phyloP scores from a whole-genome alignment of 1,139 yeast genomes.

The Kurtzmaniella quercitrusa region DNA sequence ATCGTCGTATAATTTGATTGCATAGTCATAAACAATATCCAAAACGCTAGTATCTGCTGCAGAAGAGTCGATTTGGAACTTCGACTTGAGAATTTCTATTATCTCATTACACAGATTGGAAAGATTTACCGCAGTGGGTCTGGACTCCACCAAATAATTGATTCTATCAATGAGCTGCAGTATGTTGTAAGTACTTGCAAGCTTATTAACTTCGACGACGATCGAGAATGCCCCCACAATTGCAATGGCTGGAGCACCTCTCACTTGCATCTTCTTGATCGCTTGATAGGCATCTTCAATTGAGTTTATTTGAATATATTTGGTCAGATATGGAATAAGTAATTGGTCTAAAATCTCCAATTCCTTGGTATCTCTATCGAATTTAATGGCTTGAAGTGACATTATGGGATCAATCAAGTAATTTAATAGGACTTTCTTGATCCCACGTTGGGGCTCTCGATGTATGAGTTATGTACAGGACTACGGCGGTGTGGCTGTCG shows the following conservation, averaged over 20 bases:
- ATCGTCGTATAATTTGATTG: constrained; percentile 61
- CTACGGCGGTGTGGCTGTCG: neutral
- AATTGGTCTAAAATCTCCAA: constrained; percentile 78
- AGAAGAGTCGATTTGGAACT: constrained; percentile 10
- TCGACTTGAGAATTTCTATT: constrained; percentile 28
- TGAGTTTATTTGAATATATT: constrained; percentile 55
- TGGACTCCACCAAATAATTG: constrained; percentile 65
- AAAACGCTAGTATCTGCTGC: constrained; percentile 27
- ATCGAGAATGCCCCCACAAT: constrained; percentile 86
- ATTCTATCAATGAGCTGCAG: constrained; percentile 43
- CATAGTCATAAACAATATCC: constrained; percentile 42
- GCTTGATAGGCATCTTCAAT: constrained; percentile 76
- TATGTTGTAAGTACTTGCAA: constrained; percentile 12
- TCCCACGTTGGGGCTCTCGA: neutral
- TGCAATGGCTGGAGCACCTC: constrained; percentile 99
- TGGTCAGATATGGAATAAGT: constrained; percentile 72
- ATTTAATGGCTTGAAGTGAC: constrained; percentile 63
- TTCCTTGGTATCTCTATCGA: constrained; percentile 41
- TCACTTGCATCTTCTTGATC: constrained; percentile 85
- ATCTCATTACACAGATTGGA: constrained; percentile 72
- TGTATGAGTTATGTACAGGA: neutral
- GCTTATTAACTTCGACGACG: constrained; percentile 41
- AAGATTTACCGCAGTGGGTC: constrained; percentile 95
- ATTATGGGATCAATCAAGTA: neutral
- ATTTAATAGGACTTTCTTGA: neutral